A percentile compares a stretch with the other conserved stretches of the same genome.
phyloP scores from a whole-genome alignment of 2,329 filamentous ascomycete genomes.

The Pochonia chlamydosporia region DNA sequence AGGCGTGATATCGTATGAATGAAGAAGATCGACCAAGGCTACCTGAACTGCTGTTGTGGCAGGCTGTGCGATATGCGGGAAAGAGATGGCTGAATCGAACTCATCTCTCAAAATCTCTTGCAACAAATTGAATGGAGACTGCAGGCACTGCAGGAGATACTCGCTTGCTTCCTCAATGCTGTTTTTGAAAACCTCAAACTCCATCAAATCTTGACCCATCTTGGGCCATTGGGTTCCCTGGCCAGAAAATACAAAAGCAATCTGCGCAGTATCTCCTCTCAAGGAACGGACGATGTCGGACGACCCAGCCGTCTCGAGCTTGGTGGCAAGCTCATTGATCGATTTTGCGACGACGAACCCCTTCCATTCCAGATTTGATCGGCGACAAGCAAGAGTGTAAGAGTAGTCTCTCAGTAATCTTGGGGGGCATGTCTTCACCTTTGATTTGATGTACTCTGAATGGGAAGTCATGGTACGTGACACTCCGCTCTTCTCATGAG shows the following conservation, averaged over 20 bases:
- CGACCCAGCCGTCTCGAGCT: conserved; percentile 18
- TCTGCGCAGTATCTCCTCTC: conserved; percentile 19
- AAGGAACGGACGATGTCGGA: conserved; percentile 17
- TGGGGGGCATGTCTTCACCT: conserved; percentile 1
- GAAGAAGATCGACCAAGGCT: conserved; percentile 34
- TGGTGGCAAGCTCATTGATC: conserved; percentile 23
- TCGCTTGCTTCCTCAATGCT: conserved; percentile 28
- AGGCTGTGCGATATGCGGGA: conserved; percentile 33
- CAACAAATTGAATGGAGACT: conserved; percentile 26
- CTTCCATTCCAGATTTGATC: conserved; percentile 39
- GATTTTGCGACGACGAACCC: conserved; percentile 30
- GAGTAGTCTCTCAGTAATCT: conserved; percentile 33
- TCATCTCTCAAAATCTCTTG: conserved; percentile 27
- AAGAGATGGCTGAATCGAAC: conserved; percentile 21
- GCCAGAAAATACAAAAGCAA: conserved; percentile 38
- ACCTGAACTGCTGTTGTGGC: conserved; percentile 37
- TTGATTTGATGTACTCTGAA: conserved; percentile 21
- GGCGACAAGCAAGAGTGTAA: conserved; percentile 40
- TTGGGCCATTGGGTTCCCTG: conserved; percentile 37
- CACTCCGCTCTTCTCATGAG: conserved; percentile 36
- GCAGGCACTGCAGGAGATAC: conserved; percentile 24
- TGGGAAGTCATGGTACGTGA: conserved; percentile 29
- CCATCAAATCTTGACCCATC: conserved; percentile 36
- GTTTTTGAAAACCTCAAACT: conserved; percentile 34
- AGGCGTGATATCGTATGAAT: conserved; percentile 25